Percentiles rank a stretch among this genome's conserved stretches.
phyloP scores from a whole-genome alignment of 192 early-diverging fungal species.

The Spinellus fusiger region DNA sequence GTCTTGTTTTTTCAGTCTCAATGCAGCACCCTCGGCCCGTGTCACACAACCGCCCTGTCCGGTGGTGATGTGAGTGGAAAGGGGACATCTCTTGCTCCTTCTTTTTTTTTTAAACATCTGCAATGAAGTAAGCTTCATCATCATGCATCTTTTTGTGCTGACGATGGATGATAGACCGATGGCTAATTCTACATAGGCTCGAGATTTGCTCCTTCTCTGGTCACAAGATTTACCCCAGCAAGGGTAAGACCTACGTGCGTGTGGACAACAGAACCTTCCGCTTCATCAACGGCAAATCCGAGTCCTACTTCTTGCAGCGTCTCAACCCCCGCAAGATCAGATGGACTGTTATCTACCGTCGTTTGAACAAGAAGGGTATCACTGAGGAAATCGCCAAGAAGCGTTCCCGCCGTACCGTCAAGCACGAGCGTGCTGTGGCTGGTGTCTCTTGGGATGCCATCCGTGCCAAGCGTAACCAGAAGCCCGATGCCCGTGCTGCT shows the following conservation, averaged over 20 bases:
- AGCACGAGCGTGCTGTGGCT: slow-evolving; percentile 91
- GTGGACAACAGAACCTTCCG: slow-evolving; percentile 89
- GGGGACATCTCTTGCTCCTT: no score
- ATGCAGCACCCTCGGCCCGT: no score
- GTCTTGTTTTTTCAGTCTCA: no score
- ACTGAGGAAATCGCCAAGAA: slow-evolving; percentile 93
- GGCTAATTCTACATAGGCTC: no score
- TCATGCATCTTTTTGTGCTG: no score
- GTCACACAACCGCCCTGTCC: no score
- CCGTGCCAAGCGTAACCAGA: slow-evolving; percentile 93
- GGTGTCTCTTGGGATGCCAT: slow-evolving; percentile 93
- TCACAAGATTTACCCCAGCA: slow-evolving; percentile 98
- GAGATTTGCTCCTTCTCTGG: slow-evolving; percentile 94
- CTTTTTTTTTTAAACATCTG: no score
- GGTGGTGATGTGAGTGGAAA: no score
- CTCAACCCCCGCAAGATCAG: slow-evolving; percentile 95
- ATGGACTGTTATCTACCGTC: slow-evolving; percentile 96
- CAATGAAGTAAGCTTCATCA: no score
- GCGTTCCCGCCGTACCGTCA: slow-evolving; percentile 85
- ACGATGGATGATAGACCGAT: no score
- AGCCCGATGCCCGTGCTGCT: slow-evolving; percentile 88
- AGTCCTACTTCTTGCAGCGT: slow-evolving; percentile 93
- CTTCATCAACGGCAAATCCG: slow-evolving; percentile 92
- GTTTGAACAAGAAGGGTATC: slow-evolving; percentile 97
- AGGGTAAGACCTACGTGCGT: slow-evolving; percentile 87